These are phyloP conservation scores for Plasmodium inui DNA, from an alignment of 169 alveolate species.

Conservation along the genomic window DNA sequence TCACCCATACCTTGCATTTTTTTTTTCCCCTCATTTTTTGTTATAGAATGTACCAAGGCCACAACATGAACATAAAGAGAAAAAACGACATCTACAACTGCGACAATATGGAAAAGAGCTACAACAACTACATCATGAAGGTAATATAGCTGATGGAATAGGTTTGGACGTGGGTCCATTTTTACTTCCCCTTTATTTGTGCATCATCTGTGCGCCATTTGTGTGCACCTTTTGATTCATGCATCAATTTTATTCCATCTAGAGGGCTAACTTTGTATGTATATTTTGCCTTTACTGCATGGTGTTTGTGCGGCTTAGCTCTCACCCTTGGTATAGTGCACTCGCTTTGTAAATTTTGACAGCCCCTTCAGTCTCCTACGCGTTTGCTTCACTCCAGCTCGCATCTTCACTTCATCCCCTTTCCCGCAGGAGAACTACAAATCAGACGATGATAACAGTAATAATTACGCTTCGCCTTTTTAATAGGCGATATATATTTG, in stretches of 20 bases:
- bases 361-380: not conserved
- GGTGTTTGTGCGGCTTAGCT: not conserved
- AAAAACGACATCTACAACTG: conserved; percentile 46
- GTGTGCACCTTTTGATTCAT: not conserved
- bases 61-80: conserved; percentile 62
- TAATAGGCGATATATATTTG: not conserved
- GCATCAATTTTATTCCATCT: not conserved
- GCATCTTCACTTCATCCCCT: not conserved
- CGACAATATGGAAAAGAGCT: conserved; percentile 60
- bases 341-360: not conserved
- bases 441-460: conserved; percentile 71
- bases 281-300: not conserved
- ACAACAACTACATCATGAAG: conserved; percentile 69
- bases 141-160: not conserved
- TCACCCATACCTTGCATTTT: not conserved
- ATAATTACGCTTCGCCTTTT: conserved; percentile 7
- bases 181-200: not conserved
- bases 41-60: conserved; percentile 64
- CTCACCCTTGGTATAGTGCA: not conserved
- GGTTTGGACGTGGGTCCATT: not conserved
- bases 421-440: conserved; percentile 49
- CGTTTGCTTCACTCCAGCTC: not conserved
- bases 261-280: not conserved
- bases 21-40: not conserved
- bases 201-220: not conserved